Evolutionary conservation across 2,329 filamentous ascomycete genomes (phyloP).

Genomic region (Aciculosporium take): DNA sequence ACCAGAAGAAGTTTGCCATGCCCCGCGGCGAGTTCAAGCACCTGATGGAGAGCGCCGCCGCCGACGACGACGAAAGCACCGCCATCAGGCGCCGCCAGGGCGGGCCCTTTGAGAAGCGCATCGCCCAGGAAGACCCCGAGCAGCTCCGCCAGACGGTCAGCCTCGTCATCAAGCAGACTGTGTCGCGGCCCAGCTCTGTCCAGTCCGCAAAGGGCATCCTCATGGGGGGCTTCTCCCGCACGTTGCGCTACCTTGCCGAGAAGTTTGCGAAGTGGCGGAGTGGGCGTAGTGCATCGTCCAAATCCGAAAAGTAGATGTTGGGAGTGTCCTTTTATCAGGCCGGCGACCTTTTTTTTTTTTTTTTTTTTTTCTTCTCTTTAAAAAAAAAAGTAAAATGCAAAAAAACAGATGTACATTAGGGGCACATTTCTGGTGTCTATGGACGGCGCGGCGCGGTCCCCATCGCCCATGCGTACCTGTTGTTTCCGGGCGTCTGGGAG

Average conservation of each 20-base stretch:
- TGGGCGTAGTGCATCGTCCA: constrained; percentile 30
- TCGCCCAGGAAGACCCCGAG: constrained; percentile 53
- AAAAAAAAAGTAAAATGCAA: too few species aligned
- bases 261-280: constrained; percentile 56
- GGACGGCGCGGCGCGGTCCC: too few species aligned
- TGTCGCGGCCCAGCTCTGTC: constrained; percentile 79
- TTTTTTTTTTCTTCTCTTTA: neutral
- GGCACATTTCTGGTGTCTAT: too few species aligned
- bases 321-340: neutral
- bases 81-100: constrained; percentile 62
- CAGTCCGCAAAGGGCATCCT: constrained; percentile 76
- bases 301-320: neutral
- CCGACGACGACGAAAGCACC: constrained; percentile 48
- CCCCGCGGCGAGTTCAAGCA: constrained; percentile 69
- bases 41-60: constrained; percentile 67
- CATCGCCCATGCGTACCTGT: too few species aligned
- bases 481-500: too few species aligned
- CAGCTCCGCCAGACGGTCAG: constrained; percentile 59
- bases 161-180: constrained; percentile 69
- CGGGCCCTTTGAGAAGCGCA: constrained; percentile 73
- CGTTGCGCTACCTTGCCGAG: constrained; percentile 64
- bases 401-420: too few species aligned
- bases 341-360: neutral
- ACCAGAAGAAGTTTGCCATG: constrained; percentile 80
- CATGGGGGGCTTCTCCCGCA: constrained; percentile 59